Percentiles rank a stretch among this genome's conserved stretches.
These are phyloP conservation scores for Boehmeria nivea DNA, from an alignment of 306 rosid genomes.

Conservation along the genomic window DNA sequence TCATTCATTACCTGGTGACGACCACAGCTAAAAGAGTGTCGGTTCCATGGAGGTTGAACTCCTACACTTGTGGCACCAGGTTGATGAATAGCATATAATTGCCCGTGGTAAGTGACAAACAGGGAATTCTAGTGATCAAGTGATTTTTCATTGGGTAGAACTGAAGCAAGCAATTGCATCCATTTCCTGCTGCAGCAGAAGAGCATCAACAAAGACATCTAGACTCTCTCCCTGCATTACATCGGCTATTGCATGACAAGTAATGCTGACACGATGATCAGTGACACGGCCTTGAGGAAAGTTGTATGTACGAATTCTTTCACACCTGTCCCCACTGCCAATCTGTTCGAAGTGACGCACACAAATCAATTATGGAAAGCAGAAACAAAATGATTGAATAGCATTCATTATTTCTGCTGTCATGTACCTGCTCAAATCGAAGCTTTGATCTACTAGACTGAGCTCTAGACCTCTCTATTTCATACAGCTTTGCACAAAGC, in stretches of 20 bases:
- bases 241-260: slow-evolving; percentile 70
- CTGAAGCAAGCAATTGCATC: slow-evolving; percentile 65
- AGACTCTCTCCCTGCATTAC: slow-evolving; percentile 78
- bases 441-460: slow-evolving; percentile 66
- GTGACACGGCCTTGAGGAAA: slow-evolving; percentile 92
- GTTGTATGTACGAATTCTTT: slow-evolving; percentile 87
- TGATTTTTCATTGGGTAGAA: no score
- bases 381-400: background rate
- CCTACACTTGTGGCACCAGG: no score
- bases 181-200: slow-evolving; percentile 81
- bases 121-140: no score
- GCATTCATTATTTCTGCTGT: background rate
- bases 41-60: no score
- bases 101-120: no score
- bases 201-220: slow-evolving; percentile 75
- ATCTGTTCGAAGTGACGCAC: slow-evolving; percentile 56
- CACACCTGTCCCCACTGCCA: slow-evolving; percentile 93
- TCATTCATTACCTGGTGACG: no score
- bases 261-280: slow-evolving; percentile 82
- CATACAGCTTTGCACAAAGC: slow-evolving; percentile 82
- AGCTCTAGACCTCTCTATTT: slow-evolving; percentile 68
- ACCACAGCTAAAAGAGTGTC: no score
- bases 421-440: slow-evolving; percentile 76
- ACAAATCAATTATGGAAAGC: slow-evolving; percentile 17
- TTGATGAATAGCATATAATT: no score